Percentiles rank a stretch among this genome's conserved stretches.
These are phyloP conservation scores for Arabis hirsuta DNA, from an alignment of 345 rosid species.

Conservation along the genomic window DNA sequence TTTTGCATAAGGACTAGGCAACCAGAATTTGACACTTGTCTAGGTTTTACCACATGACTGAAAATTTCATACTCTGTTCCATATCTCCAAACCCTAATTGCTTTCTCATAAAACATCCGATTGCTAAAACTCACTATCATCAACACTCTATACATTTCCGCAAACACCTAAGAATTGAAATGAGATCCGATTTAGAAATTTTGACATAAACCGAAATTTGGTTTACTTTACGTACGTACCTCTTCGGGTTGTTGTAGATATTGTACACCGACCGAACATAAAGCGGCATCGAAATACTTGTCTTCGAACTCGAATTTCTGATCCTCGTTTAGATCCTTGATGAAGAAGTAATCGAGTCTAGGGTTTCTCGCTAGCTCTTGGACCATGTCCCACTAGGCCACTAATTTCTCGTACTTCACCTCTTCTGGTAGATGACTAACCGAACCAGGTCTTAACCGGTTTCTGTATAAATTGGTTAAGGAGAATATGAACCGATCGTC, in stretches of 20 bases:
- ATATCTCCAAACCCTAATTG: conserved; percentile 78
- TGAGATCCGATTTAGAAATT: neutral
- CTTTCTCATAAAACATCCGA: conserved; percentile 90
- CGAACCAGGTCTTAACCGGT: conserved; percentile 62
- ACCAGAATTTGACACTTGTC: no score
- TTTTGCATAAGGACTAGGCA: no score
- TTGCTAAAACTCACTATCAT: conserved; percentile 91
- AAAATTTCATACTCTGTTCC: conserved; percentile 54
- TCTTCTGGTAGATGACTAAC: conserved; percentile 82
- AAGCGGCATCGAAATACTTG: conserved; percentile 70
- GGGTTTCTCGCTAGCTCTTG: conserved; percentile 70
- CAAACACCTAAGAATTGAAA: conserved; percentile 57
- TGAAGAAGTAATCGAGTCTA: conserved; percentile 45
- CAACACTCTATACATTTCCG: conserved; percentile 70
- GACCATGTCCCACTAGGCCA: conserved; percentile 95
- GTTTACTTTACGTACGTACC: conserved; percentile 45
- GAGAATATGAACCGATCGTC: conserved; percentile 74
- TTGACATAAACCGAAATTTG: neutral
- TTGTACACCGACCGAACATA: conserved; percentile 83
- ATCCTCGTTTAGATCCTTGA: conserved; percentile 70
- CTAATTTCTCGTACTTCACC: conserved; percentile 66
- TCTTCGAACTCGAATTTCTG: conserved; percentile 59
- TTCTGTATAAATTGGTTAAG: conserved; percentile 65
- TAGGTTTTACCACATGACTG: no score
- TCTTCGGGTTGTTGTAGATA: conserved; percentile 88